These are phyloP conservation scores for Globisporangium sylvaticum DNA, from an alignment of 352 stramenopile species.

Conservation along the genomic window DNA sequence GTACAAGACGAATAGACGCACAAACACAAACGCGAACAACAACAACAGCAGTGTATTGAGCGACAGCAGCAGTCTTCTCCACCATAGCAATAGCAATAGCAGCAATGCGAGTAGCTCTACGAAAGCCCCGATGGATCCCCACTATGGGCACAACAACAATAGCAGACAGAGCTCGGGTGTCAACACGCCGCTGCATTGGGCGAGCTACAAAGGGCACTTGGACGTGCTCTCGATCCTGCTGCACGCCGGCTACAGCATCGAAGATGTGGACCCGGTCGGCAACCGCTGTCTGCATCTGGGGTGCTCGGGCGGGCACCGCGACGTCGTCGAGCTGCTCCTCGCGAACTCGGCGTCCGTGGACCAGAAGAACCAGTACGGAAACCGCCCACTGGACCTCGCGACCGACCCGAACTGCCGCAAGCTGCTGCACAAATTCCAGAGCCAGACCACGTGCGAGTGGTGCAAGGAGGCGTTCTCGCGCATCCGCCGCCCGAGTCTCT, in stretches of 20 bases:
- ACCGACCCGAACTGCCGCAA: slow-evolving; percentile 58
- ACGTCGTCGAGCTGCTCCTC: slow-evolving; percentile 69
- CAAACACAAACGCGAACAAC: slow-evolving; percentile 15
- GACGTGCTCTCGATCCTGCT: slow-evolving; percentile 67
- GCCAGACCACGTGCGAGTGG: slow-evolving; percentile 60
- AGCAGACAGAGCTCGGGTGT: slow-evolving; percentile 24
- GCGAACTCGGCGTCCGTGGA: slow-evolving; percentile 56
- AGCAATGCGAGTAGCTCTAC: slow-evolving; percentile 3
- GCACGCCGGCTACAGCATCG: slow-evolving; percentile 57
- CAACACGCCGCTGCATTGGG: slow-evolving; percentile 84
- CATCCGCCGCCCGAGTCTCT: slow-evolving; percentile 64
- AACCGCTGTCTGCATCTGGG: slow-evolving; percentile 76
- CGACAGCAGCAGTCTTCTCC: not conserved
- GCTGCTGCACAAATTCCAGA: slow-evolving; percentile 57
- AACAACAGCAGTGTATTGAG: slow-evolving; percentile 14
- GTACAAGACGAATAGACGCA: slow-evolving; percentile 49
- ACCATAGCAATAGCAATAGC: slow-evolving; percentile 3
- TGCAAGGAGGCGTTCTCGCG: slow-evolving; percentile 74
- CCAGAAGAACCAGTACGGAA: slow-evolving; percentile 71
- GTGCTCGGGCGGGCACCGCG: slow-evolving; percentile 57
- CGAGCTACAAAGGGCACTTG: slow-evolving; percentile 77
- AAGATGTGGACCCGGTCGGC: slow-evolving; percentile 62
- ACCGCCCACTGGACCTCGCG: slow-evolving; percentile 64
- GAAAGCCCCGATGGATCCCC: not conserved
- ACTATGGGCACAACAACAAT: not conserved